phyloP scores from a whole-genome alignment of 176 grass and related monocot species.

The Echinochloa phyllopogon region DNA sequence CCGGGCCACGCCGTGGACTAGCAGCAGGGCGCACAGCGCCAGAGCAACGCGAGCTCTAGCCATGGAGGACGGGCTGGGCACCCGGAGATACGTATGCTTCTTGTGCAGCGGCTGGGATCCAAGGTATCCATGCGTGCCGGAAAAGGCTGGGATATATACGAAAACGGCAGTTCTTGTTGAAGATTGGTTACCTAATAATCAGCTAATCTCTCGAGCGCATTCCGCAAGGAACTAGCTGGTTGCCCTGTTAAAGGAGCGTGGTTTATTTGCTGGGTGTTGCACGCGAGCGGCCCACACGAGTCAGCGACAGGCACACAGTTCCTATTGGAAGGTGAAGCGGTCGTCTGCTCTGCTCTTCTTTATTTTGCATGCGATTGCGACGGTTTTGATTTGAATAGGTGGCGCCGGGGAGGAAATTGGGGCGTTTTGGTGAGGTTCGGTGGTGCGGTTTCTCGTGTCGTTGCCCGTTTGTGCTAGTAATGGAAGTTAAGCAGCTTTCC shows the following conservation, averaged over 20 bases:
- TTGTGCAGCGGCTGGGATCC: background rate
- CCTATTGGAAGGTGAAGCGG: background rate
- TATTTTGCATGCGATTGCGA: background rate
- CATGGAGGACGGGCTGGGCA: slow-evolving; percentile 39
- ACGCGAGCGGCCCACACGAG: background rate
- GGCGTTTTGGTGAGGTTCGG: slow-evolving; percentile 47
- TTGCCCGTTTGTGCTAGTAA: slow-evolving; percentile 11
- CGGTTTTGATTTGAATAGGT: slow-evolving; percentile 12
- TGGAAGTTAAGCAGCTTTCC: slow-evolving; percentile 30
- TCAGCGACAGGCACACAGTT: background rate
- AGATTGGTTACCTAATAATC: slow-evolving; percentile 61
- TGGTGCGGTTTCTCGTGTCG: background rate
- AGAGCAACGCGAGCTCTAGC: slow-evolving; percentile 1
- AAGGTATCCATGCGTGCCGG: slow-evolving; percentile 18
- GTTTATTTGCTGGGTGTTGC: background rate
- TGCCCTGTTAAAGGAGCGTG: background rate
- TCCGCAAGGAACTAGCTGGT: background rate
- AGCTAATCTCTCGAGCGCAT: slow-evolving; percentile 36
- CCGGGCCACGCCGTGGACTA: background rate
- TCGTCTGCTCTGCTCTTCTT: background rate
- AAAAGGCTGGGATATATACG: slow-evolving; percentile 13
- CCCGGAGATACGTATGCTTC: background rate
- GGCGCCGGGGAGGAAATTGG: background rate
- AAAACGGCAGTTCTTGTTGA: slow-evolving; percentile 31
- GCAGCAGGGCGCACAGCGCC: slow-evolving; percentile 42